phyloP scores from a whole-genome alignment of 306 rosid genomes.

The Rubus idaeus region DNA sequence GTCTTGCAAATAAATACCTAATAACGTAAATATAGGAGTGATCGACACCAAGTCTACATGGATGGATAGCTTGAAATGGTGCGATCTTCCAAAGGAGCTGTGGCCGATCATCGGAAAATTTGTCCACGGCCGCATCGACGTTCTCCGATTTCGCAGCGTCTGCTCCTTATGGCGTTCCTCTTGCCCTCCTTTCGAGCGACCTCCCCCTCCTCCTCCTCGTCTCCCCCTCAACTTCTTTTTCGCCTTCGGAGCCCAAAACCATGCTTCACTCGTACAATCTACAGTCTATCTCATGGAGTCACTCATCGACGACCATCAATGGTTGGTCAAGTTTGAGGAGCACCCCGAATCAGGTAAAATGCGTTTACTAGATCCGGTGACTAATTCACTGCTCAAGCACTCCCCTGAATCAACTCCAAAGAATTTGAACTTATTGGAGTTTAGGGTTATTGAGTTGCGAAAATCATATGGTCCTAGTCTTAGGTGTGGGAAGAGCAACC shows the following conservation, averaged over 20 bases:
- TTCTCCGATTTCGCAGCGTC: constrained; percentile 56
- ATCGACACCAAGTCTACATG: too few relatives aligned
- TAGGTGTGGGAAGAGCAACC: neutral
- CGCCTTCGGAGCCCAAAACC: neutral
- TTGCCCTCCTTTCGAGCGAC: constrained; percentile 22
- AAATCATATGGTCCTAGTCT: constrained; percentile 42
- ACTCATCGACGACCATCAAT: neutral
- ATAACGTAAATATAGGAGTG: too few relatives aligned
- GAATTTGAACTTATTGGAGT: constrained; percentile 28
- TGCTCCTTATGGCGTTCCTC: constrained; percentile 42
- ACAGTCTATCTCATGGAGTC: constrained; percentile 39
- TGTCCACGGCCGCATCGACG: constrained; percentile 36
- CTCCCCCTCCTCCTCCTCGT: constrained; percentile 29
- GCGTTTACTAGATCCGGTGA: constrained; percentile 35
- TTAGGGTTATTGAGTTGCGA: constrained; percentile 32
- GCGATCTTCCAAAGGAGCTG: constrained; percentile 50
- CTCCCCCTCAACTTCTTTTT: constrained; percentile 29
- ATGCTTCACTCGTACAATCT: constrained; percentile 7
- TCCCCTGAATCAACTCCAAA: neutral
- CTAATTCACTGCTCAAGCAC: constrained; percentile 18
- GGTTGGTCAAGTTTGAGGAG: constrained; percentile 35
- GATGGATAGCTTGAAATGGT: constrained; percentile 38
- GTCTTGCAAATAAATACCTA: too few relatives aligned
- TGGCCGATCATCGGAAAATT: constrained; percentile 40
- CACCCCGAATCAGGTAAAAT: constrained; percentile 17